Evolutionary conservation across 2,329 filamentous ascomycete genomes (phyloP).

Genomic region (Aschersonia sp.): DNA sequence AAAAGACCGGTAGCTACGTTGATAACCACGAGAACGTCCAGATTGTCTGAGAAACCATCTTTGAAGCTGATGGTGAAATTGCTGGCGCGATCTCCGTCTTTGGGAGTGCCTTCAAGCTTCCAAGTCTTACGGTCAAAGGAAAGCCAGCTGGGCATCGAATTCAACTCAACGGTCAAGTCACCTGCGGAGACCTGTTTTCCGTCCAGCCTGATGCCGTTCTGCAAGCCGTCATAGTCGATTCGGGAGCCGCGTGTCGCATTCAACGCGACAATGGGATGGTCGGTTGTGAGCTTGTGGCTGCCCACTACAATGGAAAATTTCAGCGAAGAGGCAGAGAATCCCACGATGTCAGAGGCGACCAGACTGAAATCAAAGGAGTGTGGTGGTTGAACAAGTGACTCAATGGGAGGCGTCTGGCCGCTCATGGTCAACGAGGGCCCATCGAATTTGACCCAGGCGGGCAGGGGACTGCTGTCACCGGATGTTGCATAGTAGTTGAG

Average conservation of each 20-base stretch:
- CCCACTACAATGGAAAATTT: conserved; percentile 60
- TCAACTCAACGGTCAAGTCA: conserved; percentile 36
- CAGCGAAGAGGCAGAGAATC: conserved; percentile 53
- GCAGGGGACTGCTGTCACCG: conserved; percentile 64
- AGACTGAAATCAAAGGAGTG: conserved; percentile 59
- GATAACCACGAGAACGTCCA: conserved; percentile 35
- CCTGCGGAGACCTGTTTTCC: conserved; percentile 29
- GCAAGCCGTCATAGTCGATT: conserved; percentile 38
- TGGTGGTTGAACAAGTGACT: conserved; percentile 48
- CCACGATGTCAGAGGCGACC: conserved; percentile 65
- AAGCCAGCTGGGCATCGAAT: conserved; percentile 54
- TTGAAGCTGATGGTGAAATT: conserved; percentile 48
- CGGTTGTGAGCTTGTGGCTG: conserved; percentile 52
- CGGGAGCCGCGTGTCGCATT: conserved; percentile 38
- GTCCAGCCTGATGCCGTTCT: conserved; percentile 41
- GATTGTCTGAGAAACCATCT: conserved; percentile 43
- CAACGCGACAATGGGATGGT: conserved; percentile 37
- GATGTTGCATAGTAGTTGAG: conserved; percentile 67
- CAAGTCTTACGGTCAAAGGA: conserved; percentile 47
- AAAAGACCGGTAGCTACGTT: conserved; percentile 25
- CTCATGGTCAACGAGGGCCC: conserved; percentile 47
- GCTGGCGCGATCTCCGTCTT: conserved; percentile 38
- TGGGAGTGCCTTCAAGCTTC: conserved; percentile 48
- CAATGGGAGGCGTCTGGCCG: conserved; percentile 52
- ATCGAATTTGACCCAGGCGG: conserved; percentile 74